Base-by-base conservation (phyloP, 805 yeast species). In the Suhomyces kilbournensis region DNA sequence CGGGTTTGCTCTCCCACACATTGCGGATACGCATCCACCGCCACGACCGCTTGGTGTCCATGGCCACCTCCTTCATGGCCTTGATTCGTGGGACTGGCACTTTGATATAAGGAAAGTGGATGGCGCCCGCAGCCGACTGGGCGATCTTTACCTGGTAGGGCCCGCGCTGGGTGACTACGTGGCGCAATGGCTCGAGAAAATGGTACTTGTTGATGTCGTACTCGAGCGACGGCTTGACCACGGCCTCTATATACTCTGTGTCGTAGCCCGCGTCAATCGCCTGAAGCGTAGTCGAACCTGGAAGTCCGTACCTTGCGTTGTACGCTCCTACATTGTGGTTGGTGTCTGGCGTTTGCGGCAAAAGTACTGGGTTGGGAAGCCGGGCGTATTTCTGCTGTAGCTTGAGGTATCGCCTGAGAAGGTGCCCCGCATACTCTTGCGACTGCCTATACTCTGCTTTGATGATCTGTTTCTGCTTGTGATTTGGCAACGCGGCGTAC, bases 221-320 rank as follows among this genome's bases (percentile, higher is more conserved):
- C 55, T 67, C 76, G 17, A 75, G 42, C 17, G 63, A 65, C 0
- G 76, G 75, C 48, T 65, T 65, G 26, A 72, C 28, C 2, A 75
- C 60, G 1, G 69, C 54, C 6, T 70, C 66, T 4, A 75, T 57
- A 45, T 69, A 64, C 32, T 63, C 67, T 55, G 54, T 39, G 53
- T 73, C 76, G 57, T 74, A 74, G 1, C 69, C 71, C 3, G 51
- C 48, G n/a, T 55, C 51, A 23, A 69, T 47, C 2, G 62, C 59
- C n/a, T 51, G 23, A 7, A 49, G 30, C 30, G 48, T 57, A 15
- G 67, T 66, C 1, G 72, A 63, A 3, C 67, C 67, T 6, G 67
- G 68, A 10, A 68, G 50, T 1, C 59, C 47, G 43, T 32, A 56
- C 30, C 30, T 53, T 43, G 7, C 58, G 55, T 35, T 39, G 28